Conservation (phyloP, 257 asterid species). For the Ilex asprella region DNA sequence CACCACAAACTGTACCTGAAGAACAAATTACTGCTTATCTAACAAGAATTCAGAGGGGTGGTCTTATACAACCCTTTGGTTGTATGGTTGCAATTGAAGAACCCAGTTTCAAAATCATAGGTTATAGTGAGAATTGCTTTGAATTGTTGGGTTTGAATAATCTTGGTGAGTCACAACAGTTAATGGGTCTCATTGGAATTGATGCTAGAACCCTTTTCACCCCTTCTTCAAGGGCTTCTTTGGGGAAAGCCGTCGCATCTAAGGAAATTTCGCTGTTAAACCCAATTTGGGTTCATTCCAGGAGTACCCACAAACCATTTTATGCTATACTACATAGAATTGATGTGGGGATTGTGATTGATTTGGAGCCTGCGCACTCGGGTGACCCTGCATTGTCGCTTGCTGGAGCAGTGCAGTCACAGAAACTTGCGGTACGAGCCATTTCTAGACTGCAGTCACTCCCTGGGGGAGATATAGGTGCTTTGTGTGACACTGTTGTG, state of each 20-base stretch:
- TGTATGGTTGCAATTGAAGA: conserved; percentile 50
- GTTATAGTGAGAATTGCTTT: conserved; percentile 48
- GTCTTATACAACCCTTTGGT: conserved; percentile 59
- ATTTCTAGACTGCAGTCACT: conserved; percentile 48
- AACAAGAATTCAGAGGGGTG: conserved; percentile 57
- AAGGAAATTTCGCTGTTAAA: conserved; percentile 49
- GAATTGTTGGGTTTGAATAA: conserved; percentile 38
- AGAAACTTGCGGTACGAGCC: conserved; percentile 47
- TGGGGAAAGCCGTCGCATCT: conserved; percentile 31
- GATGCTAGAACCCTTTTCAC: conserved; percentile 54
- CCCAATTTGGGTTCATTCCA: conserved; percentile 52
- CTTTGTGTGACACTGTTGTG: conserved; percentile 45
- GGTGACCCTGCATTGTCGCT: conserved; percentile 36
- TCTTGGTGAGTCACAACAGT: conserved; percentile 7
- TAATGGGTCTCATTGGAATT: conserved; percentile 30
- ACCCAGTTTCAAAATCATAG: conserved; percentile 31
- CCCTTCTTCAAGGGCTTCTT: conserved; percentile 28
- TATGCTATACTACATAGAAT: conserved; percentile 66
- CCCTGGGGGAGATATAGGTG: conserved; percentile 48
- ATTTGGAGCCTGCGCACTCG: conserved; percentile 62
- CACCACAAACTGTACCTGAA: conserved; percentile 9
- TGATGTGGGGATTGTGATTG: conserved; percentile 60
- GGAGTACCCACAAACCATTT: conserved; percentile 31
- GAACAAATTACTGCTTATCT: conserved; percentile 37
- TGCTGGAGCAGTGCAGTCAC: conserved; percentile 50